A percentile compares a stretch with the other conserved stretches of the same genome.
These are phyloP conservation scores for Barnettozyma vustinii DNA, from an alignment of 805 yeast species.

Conservation along the genomic window DNA sequence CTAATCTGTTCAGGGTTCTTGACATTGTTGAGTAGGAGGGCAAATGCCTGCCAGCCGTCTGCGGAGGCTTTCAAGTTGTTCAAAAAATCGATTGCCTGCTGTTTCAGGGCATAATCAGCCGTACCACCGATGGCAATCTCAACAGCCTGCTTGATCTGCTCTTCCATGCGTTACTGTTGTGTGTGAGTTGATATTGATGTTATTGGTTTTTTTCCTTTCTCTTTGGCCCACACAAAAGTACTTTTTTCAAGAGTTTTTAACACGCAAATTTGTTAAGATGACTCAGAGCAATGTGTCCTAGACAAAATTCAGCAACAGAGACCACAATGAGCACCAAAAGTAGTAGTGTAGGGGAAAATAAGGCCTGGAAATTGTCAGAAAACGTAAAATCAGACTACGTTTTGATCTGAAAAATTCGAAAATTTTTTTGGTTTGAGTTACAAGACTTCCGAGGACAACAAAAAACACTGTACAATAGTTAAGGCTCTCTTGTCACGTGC, in stretches of 20 bases:
- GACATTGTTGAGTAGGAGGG: conserved; percentile 32
- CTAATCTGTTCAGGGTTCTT: conserved; percentile 24
- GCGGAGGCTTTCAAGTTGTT: conserved; percentile 37
- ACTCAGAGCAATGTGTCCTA: not conserved
- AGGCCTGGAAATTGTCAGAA: not conserved
- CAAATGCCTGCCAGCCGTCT: conserved; percentile 43
- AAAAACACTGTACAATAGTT: not conserved
- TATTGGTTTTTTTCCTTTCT: not conserved
- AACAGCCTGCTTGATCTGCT: conserved; percentile 28
- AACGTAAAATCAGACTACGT: not conserved
- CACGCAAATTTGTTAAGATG: not conserved
- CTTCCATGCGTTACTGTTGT: conserved; percentile 11
- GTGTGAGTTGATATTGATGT: not conserved
- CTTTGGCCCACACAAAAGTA: not conserved
- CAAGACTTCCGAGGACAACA: conserved; percentile 11
- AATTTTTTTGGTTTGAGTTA: conserved; percentile 3
- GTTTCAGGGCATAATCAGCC: conserved; percentile 20
- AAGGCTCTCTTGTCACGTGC: not conserved
- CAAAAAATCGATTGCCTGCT: conserved; percentile 39
- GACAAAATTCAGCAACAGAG: not conserved
- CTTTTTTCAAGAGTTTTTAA: not conserved
- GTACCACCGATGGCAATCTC: conserved; percentile 27
- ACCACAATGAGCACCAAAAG: not conserved
- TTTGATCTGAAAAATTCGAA: conserved; percentile 8
- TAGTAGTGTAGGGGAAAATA: not conserved